These are phyloP conservation scores for Penicillium argentinense DNA, from an alignment of 495 filamentous ascomycete genomes.

Conservation along the genomic window DNA sequence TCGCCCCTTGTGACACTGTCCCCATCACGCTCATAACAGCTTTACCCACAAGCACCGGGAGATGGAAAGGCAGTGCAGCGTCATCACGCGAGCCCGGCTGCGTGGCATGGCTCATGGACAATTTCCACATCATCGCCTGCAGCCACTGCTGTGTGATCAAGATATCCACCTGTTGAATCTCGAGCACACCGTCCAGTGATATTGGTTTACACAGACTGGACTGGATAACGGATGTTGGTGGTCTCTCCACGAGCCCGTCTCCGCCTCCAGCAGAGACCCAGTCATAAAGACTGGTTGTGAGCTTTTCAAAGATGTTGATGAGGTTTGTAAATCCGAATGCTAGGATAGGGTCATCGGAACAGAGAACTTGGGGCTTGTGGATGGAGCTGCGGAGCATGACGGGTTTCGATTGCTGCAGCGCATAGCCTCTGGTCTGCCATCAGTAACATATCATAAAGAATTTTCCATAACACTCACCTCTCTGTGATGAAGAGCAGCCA, in stretches of 20 bases:
- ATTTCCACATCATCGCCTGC: conserved; percentile 59
- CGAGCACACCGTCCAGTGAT: conserved; percentile 46
- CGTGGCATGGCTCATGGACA: conserved; percentile 54
- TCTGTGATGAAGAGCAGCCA: conserved; percentile 66
- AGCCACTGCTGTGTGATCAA: conserved; percentile 65
- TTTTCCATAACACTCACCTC: conserved; percentile 41
- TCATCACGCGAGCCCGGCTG: conserved; percentile 45
- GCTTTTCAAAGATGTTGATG: conserved; percentile 51
- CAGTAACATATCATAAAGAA: background rate
- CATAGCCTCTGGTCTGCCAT: conserved; percentile 34
- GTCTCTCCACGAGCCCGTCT: conserved; percentile 37
- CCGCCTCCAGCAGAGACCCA: conserved; percentile 42
- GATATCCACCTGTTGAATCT: conserved; percentile 61
- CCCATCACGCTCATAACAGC: conserved; percentile 54
- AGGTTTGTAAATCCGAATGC: conserved; percentile 55
- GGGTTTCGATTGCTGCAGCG: conserved; percentile 54
- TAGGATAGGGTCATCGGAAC: conserved; percentile 45
- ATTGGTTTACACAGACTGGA: conserved; percentile 40
- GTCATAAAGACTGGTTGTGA: conserved; percentile 43
- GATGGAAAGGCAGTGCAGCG: conserved; percentile 54
- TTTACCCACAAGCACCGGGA: conserved; percentile 57
- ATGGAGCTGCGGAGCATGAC: conserved; percentile 54
- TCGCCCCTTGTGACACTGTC: conserved; percentile 49
- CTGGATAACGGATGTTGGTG: conserved; percentile 39
- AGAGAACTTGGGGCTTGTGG: conserved; percentile 46